Conservation (phyloP, 2,329 filamentous ascomycete genomes). For the Sclerotinia sclerotiorum region DNA sequence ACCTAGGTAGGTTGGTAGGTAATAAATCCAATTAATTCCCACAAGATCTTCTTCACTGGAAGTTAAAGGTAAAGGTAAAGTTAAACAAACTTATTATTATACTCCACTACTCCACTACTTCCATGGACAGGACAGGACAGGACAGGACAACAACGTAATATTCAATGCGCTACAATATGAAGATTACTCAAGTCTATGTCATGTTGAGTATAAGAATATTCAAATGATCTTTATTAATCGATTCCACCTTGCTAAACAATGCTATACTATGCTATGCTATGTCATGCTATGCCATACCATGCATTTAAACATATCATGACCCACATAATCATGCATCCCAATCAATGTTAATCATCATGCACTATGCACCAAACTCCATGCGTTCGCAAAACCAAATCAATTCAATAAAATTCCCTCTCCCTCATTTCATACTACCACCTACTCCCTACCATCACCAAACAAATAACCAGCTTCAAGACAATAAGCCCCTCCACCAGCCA, state of each 20-base stretch:
- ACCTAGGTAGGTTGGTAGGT: too few relatives aligned
- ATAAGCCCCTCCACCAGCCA: constrained; percentile 70
- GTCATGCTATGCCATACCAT: neutral
- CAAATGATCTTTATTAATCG: neutral
- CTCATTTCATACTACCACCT: constrained; percentile 51
- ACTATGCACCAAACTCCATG: neutral
- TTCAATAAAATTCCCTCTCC: constrained; percentile 21
- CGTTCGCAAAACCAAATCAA: neutral
- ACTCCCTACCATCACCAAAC: constrained; percentile 65
- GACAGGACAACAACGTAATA: neutral
- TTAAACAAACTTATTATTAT: too few relatives aligned
- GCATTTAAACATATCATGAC: neutral
- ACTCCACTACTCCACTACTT: too few relatives aligned
- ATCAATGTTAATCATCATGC: neutral
- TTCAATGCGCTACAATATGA: neutral
- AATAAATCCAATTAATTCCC: too few relatives aligned
- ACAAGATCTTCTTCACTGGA: too few relatives aligned
- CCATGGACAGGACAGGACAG: too few relatives aligned
- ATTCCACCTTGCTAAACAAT: constrained; percentile 1
- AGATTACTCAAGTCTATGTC: neutral
- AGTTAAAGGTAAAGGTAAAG: too few relatives aligned
- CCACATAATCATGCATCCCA: neutral
- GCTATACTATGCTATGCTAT: neutral
- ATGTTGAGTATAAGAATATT: neutral
- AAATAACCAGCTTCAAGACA: constrained; percentile 89